Base-by-base conservation (phyloP, 805 yeast genomes). In the Maudiozyma saulgeensis region DNA sequence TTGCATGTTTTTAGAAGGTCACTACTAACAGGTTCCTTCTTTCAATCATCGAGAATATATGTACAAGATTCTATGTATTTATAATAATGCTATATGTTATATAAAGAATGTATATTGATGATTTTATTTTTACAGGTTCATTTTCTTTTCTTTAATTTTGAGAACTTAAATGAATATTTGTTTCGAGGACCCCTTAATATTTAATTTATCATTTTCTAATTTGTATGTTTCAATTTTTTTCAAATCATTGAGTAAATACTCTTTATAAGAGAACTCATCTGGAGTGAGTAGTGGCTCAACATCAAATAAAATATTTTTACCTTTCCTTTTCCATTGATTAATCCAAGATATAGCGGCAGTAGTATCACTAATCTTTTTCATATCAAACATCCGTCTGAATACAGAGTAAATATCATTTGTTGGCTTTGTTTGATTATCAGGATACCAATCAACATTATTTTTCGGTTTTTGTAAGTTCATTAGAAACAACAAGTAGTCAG, bases 401-500 rank as follows among this genome's bases (percentile, higher is more conserved):
- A 88, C 69, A 50, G 73, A 78, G 49, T 77, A 73, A 2, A 88
- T 71, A 53, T 82, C 77, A 62, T 89, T 89, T 0, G 96, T 87
- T 1, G 96, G 95, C 32, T 70, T 68, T 9, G 68, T 56, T 15
- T 13, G 16, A 16, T 40, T 50, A 4, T 28, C 43, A 1, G 55
- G 53, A 21, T 56, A 56, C 47, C 53, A 49, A 37, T 48, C 52
- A 6, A 23, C 56, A 40, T 21, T 37, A 50, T 34, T 32, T 18
- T 23, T 12, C 52, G 63, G 57, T 19, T 55, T 78, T 53, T 79
- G 84, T 16, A 81, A 62, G 60, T 93, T 91, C 67, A 90, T 68
- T 21, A 84, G 68, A 58, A 73, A 93, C 28, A 91, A 70, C 35
- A 91, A 67, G 63, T 84, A 91, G 62, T 91, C 98, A 0, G 96